Base-by-base conservation (phyloP, 805 yeast genomes). In the Yarrowia porcina region DNA sequence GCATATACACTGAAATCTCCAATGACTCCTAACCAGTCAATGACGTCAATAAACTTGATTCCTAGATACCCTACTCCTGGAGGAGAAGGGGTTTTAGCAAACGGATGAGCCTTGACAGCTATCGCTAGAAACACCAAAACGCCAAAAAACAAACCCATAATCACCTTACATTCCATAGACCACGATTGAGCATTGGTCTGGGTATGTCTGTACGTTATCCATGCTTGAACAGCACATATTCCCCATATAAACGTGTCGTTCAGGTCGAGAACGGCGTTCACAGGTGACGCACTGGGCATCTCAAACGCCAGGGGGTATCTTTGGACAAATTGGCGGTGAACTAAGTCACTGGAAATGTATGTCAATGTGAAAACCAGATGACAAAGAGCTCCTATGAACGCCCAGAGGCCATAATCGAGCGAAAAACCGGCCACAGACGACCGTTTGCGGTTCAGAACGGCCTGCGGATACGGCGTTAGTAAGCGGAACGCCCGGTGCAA, bases 41-140 rank as follows among this genome's bases (percentile, higher is more conserved):
- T 63, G 17, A 47, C 59, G 36, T 66, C 67, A 7, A 66, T 33
- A 63, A 65, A 59, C 59, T 35, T 63, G 23, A 66, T 17, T 2
- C 66, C 67, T 8, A 28, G 47, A 33, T 39, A 65, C 4, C 67
- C 67, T 15, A 61, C 57, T 17, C 47, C 61, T 1, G 49, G 49
- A 18, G 61, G 49, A 13, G 61, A 39, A 12, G 49, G 33, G 28
- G 30, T n/a, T 13, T 52, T 52, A 7, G 59, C 49, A 33, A 60
- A 36, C 15, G 47, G 54, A 33, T 59, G 44, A 9, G 33, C 54
- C 6, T 25, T 30, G 25, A 60, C 28, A 11, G 56, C 50, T 1
- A 32, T n/a, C 2, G 13, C 5, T 1, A 64, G 45, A 2, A 44
- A 27, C 20, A 50, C n/a, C 2, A 39, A 20, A 17, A 61, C 54